These are phyloP conservation scores for Candida manassasensis DNA, from an alignment of 805 yeast genomes.

Conservation along the genomic window DNA sequence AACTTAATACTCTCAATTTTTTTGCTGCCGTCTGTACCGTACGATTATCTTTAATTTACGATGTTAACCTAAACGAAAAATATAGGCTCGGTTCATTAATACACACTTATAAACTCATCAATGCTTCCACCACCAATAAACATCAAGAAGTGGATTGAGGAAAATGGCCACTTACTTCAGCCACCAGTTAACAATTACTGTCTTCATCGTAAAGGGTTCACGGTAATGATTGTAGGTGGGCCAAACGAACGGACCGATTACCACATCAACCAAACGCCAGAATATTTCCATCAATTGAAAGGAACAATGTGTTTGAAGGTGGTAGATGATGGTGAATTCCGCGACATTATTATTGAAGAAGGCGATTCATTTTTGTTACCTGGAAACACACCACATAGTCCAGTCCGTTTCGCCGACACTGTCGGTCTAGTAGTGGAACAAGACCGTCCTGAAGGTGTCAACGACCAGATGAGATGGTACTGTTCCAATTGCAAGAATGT, in stretches of 20 bases:
- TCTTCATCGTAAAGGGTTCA: slow-evolving; percentile 85
- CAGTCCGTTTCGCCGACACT: slow-evolving; percentile 80
- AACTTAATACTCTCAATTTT: too few relatives aligned
- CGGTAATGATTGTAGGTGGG: slow-evolving; percentile 95
- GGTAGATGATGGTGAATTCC: slow-evolving; percentile 66
- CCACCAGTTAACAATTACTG: slow-evolving; percentile 94
- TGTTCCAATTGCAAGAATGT: slow-evolving; percentile 64
- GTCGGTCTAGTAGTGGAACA: slow-evolving; percentile 91
- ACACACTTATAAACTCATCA: not conserved
- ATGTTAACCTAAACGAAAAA: too few relatives aligned
- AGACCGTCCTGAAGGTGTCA: slow-evolving; percentile 69
- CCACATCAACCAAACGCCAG: slow-evolving; percentile 92
- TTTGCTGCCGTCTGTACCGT: too few relatives aligned
- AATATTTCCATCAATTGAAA: slow-evolving; percentile 83
- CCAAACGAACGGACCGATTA: slow-evolving; percentile 93
- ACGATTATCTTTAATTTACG: too few relatives aligned
- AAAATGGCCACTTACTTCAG: slow-evolving; percentile 67
- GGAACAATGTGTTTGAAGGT: slow-evolving; percentile 83
- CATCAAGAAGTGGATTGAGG: slow-evolving; percentile 74
- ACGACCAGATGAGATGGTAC: slow-evolving; percentile 84
- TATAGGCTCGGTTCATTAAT: too few relatives aligned
- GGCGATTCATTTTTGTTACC: slow-evolving; percentile 90
- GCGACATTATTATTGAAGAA: slow-evolving; percentile 69
- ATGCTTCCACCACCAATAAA: slow-evolving; percentile 71
- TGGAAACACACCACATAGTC: slow-evolving; percentile 82